Evolutionary conservation across 305 asterid species (phyloP).

Genomic region (Plantago rigida): DNA sequence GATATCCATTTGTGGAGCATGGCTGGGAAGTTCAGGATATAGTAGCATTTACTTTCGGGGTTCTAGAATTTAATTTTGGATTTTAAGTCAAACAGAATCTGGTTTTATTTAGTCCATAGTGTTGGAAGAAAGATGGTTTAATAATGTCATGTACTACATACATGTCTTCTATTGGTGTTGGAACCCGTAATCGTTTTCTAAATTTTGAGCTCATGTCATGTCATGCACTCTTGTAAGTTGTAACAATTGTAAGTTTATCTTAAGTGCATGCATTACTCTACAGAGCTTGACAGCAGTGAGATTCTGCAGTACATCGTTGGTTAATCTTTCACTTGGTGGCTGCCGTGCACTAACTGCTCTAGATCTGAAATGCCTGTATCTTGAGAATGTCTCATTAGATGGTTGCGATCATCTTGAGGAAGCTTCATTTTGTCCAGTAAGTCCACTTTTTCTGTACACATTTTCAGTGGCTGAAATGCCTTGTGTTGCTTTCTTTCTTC

Average conservation of each 20-base stretch:
- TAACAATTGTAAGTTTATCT: not conserved
- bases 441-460: slow-evolving; percentile 20
- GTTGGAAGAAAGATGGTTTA: no score
- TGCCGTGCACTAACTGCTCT: slow-evolving; percentile 82
- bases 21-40: not conserved
- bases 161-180: no score
- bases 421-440: slow-evolving; percentile 83
- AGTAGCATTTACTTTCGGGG: not conserved
- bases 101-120: no score
- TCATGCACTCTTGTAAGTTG: not conserved
- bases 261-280: not conserved
- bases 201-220: no score
- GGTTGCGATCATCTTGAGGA: slow-evolving; percentile 95
- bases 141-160: no score
- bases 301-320: slow-evolving; percentile 62
- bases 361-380: slow-evolving; percentile 70
- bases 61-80: not conserved
- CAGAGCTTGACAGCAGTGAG: slow-evolving; percentile 88
- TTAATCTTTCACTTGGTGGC: slow-evolving; percentile 85
- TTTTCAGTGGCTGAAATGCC: no score
- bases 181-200: no score
- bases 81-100: not conserved
- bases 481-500: no score
- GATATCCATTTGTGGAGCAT: not conserved
- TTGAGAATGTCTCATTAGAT: slow-evolving; percentile 79